phyloP scores from a whole-genome alignment of 1,139 yeast species.

The Suhomyces atakaporum region DNA sequence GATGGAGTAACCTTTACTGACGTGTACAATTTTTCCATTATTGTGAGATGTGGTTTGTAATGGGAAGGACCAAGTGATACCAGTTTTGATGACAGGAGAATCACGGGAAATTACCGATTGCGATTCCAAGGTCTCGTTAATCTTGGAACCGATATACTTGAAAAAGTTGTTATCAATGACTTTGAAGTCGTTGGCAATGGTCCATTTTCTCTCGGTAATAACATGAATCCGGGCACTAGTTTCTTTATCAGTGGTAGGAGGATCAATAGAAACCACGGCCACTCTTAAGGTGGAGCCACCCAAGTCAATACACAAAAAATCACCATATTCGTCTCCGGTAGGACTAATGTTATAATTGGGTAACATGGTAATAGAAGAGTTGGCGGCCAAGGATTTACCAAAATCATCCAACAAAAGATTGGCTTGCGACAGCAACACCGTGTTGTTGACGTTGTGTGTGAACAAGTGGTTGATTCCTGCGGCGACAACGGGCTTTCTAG shows the following conservation, averaged over 20 bases:
- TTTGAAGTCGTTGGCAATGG: slow-evolving; percentile 41
- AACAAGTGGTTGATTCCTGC: slow-evolving; percentile 8
- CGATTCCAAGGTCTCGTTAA: slow-evolving; percentile 30
- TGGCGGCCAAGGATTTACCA: slow-evolving; percentile 30
- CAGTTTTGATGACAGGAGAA: slow-evolving; percentile 34
- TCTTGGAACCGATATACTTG: slow-evolving; percentile 38
- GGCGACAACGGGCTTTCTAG: slow-evolving; percentile 2
- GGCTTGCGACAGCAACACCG: slow-evolving; percentile 17
- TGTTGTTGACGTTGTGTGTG: slow-evolving; percentile 15
- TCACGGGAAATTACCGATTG: slow-evolving; percentile 27
- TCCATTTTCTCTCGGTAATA: slow-evolving; percentile 43
- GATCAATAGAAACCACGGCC: slow-evolving; percentile 43
- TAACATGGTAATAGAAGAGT: slow-evolving; percentile 45
- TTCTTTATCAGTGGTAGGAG: slow-evolving; percentile 2
- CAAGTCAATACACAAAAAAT: slow-evolving; percentile 50
- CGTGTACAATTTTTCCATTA: slow-evolving; percentile 47
- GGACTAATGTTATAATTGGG: slow-evolving; percentile 48
- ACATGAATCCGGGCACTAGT: slow-evolving; percentile 24
- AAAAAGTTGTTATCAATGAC: slow-evolving; percentile 42
- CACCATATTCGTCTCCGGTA: slow-evolving; percentile 46
- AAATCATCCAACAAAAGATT: slow-evolving; percentile 21
- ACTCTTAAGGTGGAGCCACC: slow-evolving; percentile 59
- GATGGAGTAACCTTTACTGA: slow-evolving; percentile 54
- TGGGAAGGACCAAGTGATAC: slow-evolving; percentile 64
- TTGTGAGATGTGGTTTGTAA: slow-evolving; percentile 45